Evolutionary conservation across 202 grass and related monocot species (phyloP), one percentile per base, ranked within the genome.

Genomic region (Hordeum pubiflorum): DNA sequence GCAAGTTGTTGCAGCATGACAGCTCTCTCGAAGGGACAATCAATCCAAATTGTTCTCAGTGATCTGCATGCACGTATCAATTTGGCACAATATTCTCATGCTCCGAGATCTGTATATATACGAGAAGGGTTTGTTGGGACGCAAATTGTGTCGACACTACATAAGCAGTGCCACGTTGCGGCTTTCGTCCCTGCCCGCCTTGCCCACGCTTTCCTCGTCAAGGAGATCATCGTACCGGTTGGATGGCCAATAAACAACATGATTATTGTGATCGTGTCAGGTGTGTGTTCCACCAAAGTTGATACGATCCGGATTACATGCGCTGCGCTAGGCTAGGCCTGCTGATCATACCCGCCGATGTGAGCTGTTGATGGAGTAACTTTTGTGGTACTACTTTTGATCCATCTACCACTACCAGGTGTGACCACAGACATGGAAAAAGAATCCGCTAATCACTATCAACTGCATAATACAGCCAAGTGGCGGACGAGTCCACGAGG

Each of bases 321-420:
- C 20, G 11, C 37, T 13, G 33, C 21, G 20, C 64, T 43, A 23
- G 23, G 27, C 27, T 54, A 20, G 11, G 20, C 55, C 22, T 29
- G 64, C 24, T 75, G 50, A 86, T 75, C 3, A 26, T 23, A 43
- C 50, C 82, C 32, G 13, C 60, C 33, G 63, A 46, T 74, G 52
- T 62, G 73, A 82, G 58, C 58, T 79, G 87, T 44, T 43, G 79
- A 79, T 79, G 74, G 79, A 61, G 40, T 78, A 26, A 69, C 50
- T 67, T 38, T 82, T 73, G 39, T 29, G 27, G 27, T 69, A 48
- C 41, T 44, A 11, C 79, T 86, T 89, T 63, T 55, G 71, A 84
- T 88, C 86, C 83, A 74, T 82, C 79, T 79, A 60, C 29, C 21
- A 48, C 79, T 79, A 60, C 22, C 21, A 58, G 43, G 22, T 48